Percentiles rank a stretch among this genome's conserved stretches.
Conservation (phyloP, 139 green algal genomes). For the Zygnema circumcarinatum region DNA sequence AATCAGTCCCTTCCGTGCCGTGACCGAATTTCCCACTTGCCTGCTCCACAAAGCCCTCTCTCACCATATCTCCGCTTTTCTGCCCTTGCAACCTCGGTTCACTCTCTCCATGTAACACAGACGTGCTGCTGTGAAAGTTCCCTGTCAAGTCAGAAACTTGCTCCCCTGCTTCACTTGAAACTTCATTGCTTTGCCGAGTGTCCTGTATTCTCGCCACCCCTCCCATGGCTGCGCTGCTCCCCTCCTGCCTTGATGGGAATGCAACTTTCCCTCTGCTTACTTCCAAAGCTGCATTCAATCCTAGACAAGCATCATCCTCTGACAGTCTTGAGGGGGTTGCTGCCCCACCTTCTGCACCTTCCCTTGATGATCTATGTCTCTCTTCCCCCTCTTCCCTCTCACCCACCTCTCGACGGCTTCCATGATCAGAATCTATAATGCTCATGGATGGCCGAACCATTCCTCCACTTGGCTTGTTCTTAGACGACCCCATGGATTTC, state of each 20-base stretch:
- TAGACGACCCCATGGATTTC: slow-evolving; percentile 11
- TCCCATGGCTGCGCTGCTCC: too few species aligned
- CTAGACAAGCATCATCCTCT: background rate
- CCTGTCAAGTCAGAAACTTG: background rate
- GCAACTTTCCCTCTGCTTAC: too few species aligned
- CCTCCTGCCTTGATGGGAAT: too few species aligned
- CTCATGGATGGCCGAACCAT: background rate
- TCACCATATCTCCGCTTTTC: background rate
- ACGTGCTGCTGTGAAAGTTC: background rate
- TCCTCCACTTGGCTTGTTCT: background rate
- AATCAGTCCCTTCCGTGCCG: background rate
- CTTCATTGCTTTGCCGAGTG: background rate
- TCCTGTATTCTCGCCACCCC: background rate
- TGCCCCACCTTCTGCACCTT: background rate
- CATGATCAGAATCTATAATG: background rate
- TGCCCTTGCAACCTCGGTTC: background rate
- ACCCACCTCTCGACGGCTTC: background rate
- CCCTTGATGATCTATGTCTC: background rate
- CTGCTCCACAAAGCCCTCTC: too few species aligned
- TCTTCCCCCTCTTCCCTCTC: background rate
- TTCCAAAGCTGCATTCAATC: too few species aligned
- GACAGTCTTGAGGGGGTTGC: too few species aligned
- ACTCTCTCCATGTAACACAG: background rate
- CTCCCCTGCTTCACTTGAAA: background rate
- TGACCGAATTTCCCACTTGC: too few species aligned